Base-by-base conservation (phyloP, 106 monocot genomes). In the Triglochin maritima region DNA sequence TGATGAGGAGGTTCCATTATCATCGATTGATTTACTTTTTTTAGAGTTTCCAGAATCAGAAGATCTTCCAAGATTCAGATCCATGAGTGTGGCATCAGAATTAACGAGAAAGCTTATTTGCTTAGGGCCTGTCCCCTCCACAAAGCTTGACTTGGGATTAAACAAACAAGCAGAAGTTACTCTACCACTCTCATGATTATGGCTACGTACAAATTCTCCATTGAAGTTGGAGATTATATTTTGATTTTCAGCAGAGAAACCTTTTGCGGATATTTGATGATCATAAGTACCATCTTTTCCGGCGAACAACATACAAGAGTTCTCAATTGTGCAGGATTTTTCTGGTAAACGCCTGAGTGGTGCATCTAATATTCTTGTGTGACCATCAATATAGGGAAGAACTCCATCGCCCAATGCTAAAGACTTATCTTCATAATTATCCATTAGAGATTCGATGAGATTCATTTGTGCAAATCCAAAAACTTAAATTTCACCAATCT, bases 21-120 rank as follows among this genome's bases (percentile, higher is more conserved):
- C 57, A 8, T 55, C 46, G 46, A 44, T 11, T n/a, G 9, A 9
- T 46, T 69, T 69, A 3, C 45, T 14, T n/a, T 57, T 69, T 14
- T 46, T 57, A 46, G 57, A 55, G 46, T 44, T 29, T 69, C 47
- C 10, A 69, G 7, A 14, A 55, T 69, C 69, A 58, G 47, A 17
- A 12, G 57, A 57, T 47, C 69, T 69, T 9, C 69, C 69, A 57
- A 58, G 69, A 9, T 69, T 56, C 13, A 69, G 69, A 56, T 57
- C 69, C 15, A 69, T 69, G 16, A 69, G 8, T 45, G 69, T 57
- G 6, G 5, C 43, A 57, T 56, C 56, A 9, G 57, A 57, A 57
- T 58, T 57, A 57, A 47, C 57, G 51, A 57, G 4, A 45, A 46
- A 48, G 10, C 57, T 69, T 57, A 47, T 57, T 15, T 57, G 15